Evolutionary conservation across 202 grass and related monocot species (phyloP), one percentile per base, ranked within the genome.

Genomic region (Alloteropsis angusta): DNA sequence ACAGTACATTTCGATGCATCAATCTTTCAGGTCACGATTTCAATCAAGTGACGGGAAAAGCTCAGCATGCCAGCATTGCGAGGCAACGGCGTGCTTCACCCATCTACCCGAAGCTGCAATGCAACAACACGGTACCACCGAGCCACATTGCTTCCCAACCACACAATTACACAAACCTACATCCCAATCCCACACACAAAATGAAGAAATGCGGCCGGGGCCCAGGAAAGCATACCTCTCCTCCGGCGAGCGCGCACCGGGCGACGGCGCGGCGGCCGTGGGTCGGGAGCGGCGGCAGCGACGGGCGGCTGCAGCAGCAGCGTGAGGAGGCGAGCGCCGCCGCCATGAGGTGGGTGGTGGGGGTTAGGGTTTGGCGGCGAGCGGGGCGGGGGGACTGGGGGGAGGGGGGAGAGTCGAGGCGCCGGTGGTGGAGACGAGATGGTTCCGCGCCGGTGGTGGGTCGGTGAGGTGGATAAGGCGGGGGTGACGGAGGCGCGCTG

Each of bases 241-340:
- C 83, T 66, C 38, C 46, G 71, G 70, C 60, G 57, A 78, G 85
- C 13, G 76, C 76, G 65, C 79, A 82, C 3, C 80, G 79, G 42
- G 50, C 56, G 45, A 79, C 7, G 60, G 55, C 56, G 50, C 85
- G 71, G 36, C 79, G 75, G 54, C 54, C 35, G 41, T 68, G 52
- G 48, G 42, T 16, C 0, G 64, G 42, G 34, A 37, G 43, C 2
- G 67, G 53, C 17, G 53, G 78, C 15, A 26, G 69, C 52, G 50
- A 36, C 56, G 79, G 60, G 19, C 21, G 75, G 66, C 69, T 71
- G 64, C 75, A 28, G 75, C 86, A 68, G 67, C 57, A 85, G 85
- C 70, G 68, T 25, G 89, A 83, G 82, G 75, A 88, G 43, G 77
- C 63, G 79, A 91, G 85, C 67, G 75, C 69, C 54, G 81, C 86